phyloP scores from a whole-genome alignment of 352 stramenopile genomes.

The Phytophthora ohioensis region DNA sequence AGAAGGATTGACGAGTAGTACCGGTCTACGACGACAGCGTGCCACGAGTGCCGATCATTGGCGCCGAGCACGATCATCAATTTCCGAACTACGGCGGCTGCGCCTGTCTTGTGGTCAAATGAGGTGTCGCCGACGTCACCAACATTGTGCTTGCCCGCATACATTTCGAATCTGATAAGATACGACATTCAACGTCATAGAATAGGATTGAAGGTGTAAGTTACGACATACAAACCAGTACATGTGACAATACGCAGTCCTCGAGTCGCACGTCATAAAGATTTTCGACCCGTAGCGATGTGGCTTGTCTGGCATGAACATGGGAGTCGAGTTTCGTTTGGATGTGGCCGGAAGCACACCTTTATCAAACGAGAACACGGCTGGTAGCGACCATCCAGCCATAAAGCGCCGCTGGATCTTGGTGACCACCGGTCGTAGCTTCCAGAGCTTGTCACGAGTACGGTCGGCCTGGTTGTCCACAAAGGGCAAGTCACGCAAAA shows the following conservation, averaged over 20 bases:
- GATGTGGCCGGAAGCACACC: conserved; percentile 35
- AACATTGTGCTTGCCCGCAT: neutral
- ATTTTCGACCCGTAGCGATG: conserved; percentile 24
- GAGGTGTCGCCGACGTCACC: no score
- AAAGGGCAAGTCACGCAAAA: conserved; percentile 18
- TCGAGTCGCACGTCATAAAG: conserved; percentile 22
- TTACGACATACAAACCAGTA: neutral
- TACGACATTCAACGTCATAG: neutral
- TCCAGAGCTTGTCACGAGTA: conserved; percentile 29
- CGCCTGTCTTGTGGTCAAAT: neutral
- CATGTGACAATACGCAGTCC: conserved; percentile 4
- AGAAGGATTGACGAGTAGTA: neutral
- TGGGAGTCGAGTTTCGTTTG: conserved; percentile 29
- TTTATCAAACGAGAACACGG: conserved; percentile 38
- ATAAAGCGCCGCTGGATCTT: conserved; percentile 19
- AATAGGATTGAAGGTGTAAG: neutral
- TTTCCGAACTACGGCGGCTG: neutral
- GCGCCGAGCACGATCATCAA: neutral
- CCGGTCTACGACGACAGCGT: neutral
- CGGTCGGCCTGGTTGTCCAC: neutral
- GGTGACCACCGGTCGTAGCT: conserved; percentile 17
- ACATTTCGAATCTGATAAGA: neutral
- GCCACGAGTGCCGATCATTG: neutral
- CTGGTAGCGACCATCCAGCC: conserved; percentile 1
- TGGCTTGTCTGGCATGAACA: conserved; percentile 38